Evolutionary conservation across 2,329 filamentous ascomycete species (phyloP), one percentile per base, ranked within the genome.

Genomic region (Anthostomella pinea): DNA sequence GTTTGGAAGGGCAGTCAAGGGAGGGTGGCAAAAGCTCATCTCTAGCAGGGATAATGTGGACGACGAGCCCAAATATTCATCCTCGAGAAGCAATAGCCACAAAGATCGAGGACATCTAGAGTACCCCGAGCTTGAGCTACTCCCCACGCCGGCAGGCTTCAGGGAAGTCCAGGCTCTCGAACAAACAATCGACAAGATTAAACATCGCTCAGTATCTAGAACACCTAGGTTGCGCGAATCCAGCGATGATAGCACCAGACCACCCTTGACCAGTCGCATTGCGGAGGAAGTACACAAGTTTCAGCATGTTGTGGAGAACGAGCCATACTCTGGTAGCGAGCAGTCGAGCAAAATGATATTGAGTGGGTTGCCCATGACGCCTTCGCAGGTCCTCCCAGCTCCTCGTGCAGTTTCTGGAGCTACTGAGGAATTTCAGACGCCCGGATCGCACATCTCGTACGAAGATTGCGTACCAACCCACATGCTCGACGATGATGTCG

Each of bases 91-190:
- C 22, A 22, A 26, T 13, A 31, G 29, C 6, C 39, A 17, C n/a
- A 40, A 37, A 21, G 19, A 29, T 10, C 35, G 43, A 13, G 37
- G 46, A 11, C 22, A 51, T 37, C 38, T 62, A 6, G 60, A 63
- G 30, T 62, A 62, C n/a, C 60, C 59, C 1, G 60, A 63, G 31
- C 54, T 64, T 6, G 59, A 64, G 35, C 51, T 62, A 22, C 48
- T 59, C 24, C 59, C 60, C 6, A 56, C 51, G 26, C 47, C 50
- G n/a, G 52, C 45, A 11, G 51, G 55, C 1, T 60, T 56, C 33
- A 49, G 52, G 34, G 60, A 63, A 26, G 33, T 63, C 4, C 45
- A 59, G 27, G 58, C 58, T 19, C 42, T 62, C 5, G 56, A 57
- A 36, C 39, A 49, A 22, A 53, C 58, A 26, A 60, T 63, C n/a